These are phyloP conservation scores for Lachancea meyersii DNA, from an alignment of 805 yeast genomes.

Conservation along the genomic window DNA sequence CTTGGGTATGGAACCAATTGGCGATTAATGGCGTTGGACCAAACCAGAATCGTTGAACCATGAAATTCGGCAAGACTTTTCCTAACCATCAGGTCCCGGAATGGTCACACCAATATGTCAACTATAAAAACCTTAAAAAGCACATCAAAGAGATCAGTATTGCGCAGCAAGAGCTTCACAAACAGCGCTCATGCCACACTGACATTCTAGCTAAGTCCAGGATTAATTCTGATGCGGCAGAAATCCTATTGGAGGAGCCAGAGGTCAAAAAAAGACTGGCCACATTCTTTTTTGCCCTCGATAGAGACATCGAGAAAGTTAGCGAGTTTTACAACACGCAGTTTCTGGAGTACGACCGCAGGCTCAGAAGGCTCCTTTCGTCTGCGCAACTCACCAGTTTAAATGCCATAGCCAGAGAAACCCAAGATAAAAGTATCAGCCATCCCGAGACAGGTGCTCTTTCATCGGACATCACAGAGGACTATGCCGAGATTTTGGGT, in stretches of 20 bases:
- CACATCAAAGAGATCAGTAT: slow-evolving; percentile 59
- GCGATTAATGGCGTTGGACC: background rate
- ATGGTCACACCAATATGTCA: slow-evolving; percentile 77
- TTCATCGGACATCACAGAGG: slow-evolving; percentile 35
- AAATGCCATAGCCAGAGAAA: slow-evolving; percentile 2
- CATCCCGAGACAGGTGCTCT: slow-evolving; percentile 8
- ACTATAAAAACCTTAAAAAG: slow-evolving; percentile 57
- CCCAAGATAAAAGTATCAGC: background rate
- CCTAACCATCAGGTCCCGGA: slow-evolving; percentile 87
- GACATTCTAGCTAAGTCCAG: slow-evolving; percentile 15
- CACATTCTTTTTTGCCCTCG: slow-evolving; percentile 69
- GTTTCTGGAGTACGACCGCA: slow-evolving; percentile 64
- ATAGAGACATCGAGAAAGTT: slow-evolving; percentile 74
- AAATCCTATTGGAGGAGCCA: slow-evolving; percentile 32
- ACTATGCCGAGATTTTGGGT: slow-evolving; percentile 52
- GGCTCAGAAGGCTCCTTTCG: slow-evolving; percentile 46
- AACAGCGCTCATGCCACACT: slow-evolving; percentile 16
- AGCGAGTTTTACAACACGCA: slow-evolving; percentile 72
- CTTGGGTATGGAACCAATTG: background rate
- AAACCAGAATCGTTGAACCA: slow-evolving; percentile 18
- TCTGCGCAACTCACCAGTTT: slow-evolving; percentile 27
- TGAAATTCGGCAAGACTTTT: slow-evolving; percentile 81
- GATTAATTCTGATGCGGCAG: slow-evolving; percentile 10
- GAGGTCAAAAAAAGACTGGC: slow-evolving; percentile 46
- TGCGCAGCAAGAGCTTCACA: slow-evolving; percentile 34